Evolutionary conservation across 2,329 filamentous ascomycete species (phyloP), one percentile per base, ranked within the genome.

Genomic region (Sporothrix euskadiensis): DNA sequence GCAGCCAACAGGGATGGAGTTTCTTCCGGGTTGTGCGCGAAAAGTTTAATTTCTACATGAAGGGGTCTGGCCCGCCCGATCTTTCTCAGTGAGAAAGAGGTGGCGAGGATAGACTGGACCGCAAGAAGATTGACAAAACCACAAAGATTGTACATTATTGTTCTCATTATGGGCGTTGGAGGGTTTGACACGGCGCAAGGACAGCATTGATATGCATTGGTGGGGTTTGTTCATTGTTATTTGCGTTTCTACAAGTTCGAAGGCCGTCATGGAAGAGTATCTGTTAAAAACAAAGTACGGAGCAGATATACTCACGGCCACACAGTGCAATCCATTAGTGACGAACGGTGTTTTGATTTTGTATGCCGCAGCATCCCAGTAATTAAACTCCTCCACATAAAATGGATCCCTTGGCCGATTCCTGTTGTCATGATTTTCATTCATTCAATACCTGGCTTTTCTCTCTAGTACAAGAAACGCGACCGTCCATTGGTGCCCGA

Each of bases 1-100:
- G 74, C 26, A 75, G 74, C 35, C 66, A 72, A 5, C 73, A 69
- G 16, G 65, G 57, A 3, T 74, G 65, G 75, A 68, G 71, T 7
- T 73, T 77, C 41, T 76, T 65, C 9, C 59, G 71, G 56, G 74
- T 76, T 30, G 72, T 74, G 6, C 75, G 76, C 72, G 76, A 78
- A 69, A 78, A 80, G 74, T 77, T 73, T 5, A 30, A 44, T 2
- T 1, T 66, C 3, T 41, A 63, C n/a, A 41, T 30, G 41, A 66
- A 9, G 19, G 35, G 30, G 10, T 9, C n/a, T 16, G 32, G n/a
- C 22, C 32, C 56, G 4, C 16, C 5, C 16, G 57, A 61, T 32
- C 8, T 41, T 10, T 10, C 19, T 41, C 12, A 10, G 57, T 41
- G 32, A 41, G 61, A 3, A n/a, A 35, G 47, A n/a, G 5, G 16